These are phyloP conservation scores for Phoenix roebelenii DNA, from an alignment of 176 grass and related monocot genomes.

Conservation along the genomic window DNA sequence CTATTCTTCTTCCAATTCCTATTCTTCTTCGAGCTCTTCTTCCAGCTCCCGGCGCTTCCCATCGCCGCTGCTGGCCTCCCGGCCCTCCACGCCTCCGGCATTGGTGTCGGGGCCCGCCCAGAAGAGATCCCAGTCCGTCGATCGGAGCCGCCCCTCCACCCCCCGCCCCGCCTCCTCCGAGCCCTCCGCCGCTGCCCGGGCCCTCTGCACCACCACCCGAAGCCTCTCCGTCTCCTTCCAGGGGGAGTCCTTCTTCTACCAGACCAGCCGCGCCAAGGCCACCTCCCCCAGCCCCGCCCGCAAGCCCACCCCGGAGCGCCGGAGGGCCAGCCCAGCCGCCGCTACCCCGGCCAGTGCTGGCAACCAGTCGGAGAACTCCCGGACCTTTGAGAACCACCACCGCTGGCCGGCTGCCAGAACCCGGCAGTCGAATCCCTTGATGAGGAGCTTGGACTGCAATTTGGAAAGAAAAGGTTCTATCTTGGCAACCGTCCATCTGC, in stretches of 20 bases:
- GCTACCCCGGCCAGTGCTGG: slow-evolving; percentile 9
- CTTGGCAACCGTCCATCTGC: slow-evolving; percentile 61
- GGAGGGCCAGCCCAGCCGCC: slow-evolving; percentile 37
- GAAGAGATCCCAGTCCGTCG: slow-evolving; percentile 10
- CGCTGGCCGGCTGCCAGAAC: slow-evolving; percentile 56
- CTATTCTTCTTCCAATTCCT: not conserved
- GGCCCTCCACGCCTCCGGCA: slow-evolving; percentile 4
- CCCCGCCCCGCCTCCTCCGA: slow-evolving; percentile 37
- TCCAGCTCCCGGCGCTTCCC: slow-evolving; percentile 48
- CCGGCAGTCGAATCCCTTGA: slow-evolving; percentile 63
- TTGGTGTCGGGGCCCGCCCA: not conserved
- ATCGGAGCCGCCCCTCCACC: slow-evolving; percentile 32
- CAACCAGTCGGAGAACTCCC: slow-evolving; percentile 56
- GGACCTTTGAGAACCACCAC: slow-evolving; percentile 23
- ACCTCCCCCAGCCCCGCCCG: slow-evolving; percentile 30
- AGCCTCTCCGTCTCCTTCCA: slow-evolving; percentile 96
- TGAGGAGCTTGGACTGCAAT: slow-evolving; percentile 72
- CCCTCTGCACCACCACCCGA: slow-evolving; percentile 52
- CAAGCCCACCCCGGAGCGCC: slow-evolving; percentile 61
- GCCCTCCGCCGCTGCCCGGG: slow-evolving; percentile 9
- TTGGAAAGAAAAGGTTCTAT: slow-evolving; percentile 75
- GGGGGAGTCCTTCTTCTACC: slow-evolving; percentile 91
- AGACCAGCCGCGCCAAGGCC: slow-evolving; percentile 51
- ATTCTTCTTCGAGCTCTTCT: slow-evolving; percentile 21
- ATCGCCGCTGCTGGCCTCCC: slow-evolving; percentile 35